phyloP scores from a whole-genome alignment of 257 asterid genomes.

The Paraleonurus japonicus region DNA sequence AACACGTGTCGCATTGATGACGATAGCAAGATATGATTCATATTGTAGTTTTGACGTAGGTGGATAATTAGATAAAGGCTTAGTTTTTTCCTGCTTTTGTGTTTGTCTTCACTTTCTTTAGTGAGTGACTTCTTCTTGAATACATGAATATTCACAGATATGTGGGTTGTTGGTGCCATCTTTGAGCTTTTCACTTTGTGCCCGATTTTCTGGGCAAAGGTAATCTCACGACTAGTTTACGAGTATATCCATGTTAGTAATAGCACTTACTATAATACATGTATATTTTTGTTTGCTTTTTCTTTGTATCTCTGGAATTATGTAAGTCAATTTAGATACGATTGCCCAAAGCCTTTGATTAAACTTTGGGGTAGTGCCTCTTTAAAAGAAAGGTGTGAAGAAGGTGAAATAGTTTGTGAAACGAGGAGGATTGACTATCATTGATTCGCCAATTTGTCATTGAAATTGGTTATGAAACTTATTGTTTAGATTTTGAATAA shows the following conservation, averaged over 20 bases:
- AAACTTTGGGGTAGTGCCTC: too few relatives aligned
- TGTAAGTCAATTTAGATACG: neutral
- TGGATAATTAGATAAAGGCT: neutral
- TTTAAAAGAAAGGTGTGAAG: too few relatives aligned
- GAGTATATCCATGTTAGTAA: neutral
- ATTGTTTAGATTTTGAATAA: too few relatives aligned
- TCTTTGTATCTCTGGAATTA: neutral
- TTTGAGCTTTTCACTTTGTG: slow-evolving; percentile 85
- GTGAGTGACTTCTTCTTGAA: slow-evolving; percentile 18
- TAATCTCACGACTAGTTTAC: slow-evolving; percentile 33
- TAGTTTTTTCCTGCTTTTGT: neutral
- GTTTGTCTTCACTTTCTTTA: slow-evolving; percentile 15
- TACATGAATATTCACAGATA: slow-evolving; percentile 53
- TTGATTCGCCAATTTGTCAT: too few relatives aligned
- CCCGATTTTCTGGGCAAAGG: slow-evolving; percentile 98
- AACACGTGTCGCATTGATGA: neutral
- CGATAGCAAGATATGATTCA: neutral
- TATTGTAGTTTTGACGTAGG: neutral
- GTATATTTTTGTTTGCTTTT: neutral
- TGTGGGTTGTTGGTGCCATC: slow-evolving; percentile 98
- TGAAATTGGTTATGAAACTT: too few relatives aligned
- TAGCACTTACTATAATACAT: neutral
- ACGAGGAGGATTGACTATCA: too few relatives aligned
- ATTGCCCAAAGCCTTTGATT: too few relatives aligned
- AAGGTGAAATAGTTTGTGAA: too few relatives aligned